A percentile compares a stretch with the other conserved stretches of the same genome.
These are phyloP conservation scores for Leptographium lundbergii DNA, from an alignment of 2,329 filamentous ascomycete genomes.

Conservation along the genomic window DNA sequence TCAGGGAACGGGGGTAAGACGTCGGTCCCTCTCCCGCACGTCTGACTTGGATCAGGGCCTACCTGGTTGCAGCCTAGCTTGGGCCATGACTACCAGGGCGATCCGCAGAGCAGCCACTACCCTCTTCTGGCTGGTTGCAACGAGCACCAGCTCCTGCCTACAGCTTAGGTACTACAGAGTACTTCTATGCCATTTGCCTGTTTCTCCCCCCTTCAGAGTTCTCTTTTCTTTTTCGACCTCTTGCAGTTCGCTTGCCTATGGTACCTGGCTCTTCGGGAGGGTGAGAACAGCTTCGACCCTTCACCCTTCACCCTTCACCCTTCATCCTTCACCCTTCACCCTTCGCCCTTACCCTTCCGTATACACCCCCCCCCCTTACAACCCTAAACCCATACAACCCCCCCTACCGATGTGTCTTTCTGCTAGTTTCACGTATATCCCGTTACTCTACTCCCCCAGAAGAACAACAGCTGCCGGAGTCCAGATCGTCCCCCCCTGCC, in stretches of 20 bases:
- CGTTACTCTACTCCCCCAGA: background rate
- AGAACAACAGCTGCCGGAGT: background rate
- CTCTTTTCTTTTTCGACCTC: background rate
- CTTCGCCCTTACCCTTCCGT: background rate
- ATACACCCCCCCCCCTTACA: background rate
- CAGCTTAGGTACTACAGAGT: background rate
- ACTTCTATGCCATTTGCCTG: background rate
- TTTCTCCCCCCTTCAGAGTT: background rate
- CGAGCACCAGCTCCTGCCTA: too few species aligned
- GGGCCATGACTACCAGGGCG: background rate
- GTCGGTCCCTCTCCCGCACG: slow-evolving; percentile 4
- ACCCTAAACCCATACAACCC: background rate
- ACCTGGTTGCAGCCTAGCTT: background rate
- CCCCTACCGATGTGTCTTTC: background rate
- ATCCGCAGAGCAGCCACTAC: slow-evolving; percentile 3
- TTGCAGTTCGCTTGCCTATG: background rate
- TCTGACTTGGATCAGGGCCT: slow-evolving; percentile 3
- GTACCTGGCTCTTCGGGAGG: background rate
- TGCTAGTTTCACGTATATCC: slow-evolving; percentile 4
- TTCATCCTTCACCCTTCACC: background rate
- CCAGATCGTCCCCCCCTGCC: slow-evolving; percentile 1
- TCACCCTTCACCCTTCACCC: background rate
- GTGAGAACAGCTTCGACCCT: background rate
- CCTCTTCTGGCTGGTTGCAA: background rate
- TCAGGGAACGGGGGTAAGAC: background rate